Percentiles rank a stretch among this genome's conserved stretches.
These are phyloP conservation scores for Trichoderma pleuroti DNA, from an alignment of 2,329 filamentous ascomycete genomes.

Conservation along the genomic window DNA sequence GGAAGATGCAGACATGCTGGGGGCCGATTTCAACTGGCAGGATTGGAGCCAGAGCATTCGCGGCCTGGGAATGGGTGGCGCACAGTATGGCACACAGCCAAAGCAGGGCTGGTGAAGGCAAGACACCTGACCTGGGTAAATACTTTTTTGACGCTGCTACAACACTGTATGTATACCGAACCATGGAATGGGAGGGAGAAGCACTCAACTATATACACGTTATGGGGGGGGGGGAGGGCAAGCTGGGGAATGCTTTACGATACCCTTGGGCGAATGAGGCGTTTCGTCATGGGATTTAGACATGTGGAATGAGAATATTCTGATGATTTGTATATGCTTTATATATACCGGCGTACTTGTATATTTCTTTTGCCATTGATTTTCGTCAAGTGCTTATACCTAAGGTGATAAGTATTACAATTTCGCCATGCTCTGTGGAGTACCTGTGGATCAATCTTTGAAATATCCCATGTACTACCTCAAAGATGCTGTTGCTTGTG, in stretches of 20 bases:
- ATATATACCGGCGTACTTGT: background rate
- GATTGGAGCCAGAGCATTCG: conserved; percentile 45
- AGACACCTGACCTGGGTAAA: background rate
- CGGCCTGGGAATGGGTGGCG: conserved; percentile 36
- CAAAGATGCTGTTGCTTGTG: no score
- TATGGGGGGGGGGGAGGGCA: background rate
- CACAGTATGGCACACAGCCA: conserved; percentile 25
- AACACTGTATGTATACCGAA: background rate
- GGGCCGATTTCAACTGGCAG: conserved; percentile 47
- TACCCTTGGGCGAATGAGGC: conserved; percentile 14
- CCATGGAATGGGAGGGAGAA: background rate
- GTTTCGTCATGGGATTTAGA: conserved; percentile 15
- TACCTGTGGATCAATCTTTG: background rate
- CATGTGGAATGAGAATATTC: background rate
- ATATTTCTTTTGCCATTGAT: background rate
- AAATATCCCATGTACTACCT: no score
- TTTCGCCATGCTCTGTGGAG: background rate
- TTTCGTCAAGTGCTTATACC: background rate
- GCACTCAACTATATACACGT: background rate
- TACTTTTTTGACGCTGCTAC: background rate
- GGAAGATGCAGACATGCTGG: conserved; percentile 40
- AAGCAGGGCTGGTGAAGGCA: conserved; percentile 24
- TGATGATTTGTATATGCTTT: background rate
- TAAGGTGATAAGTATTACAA: background rate
- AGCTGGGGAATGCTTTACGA: background rate